A percentile compares a stretch with the other conserved stretches of the same genome.
Conservation (phyloP, 1,284 basidiomycete species). For the Rhodotorula sp. region DNA sequence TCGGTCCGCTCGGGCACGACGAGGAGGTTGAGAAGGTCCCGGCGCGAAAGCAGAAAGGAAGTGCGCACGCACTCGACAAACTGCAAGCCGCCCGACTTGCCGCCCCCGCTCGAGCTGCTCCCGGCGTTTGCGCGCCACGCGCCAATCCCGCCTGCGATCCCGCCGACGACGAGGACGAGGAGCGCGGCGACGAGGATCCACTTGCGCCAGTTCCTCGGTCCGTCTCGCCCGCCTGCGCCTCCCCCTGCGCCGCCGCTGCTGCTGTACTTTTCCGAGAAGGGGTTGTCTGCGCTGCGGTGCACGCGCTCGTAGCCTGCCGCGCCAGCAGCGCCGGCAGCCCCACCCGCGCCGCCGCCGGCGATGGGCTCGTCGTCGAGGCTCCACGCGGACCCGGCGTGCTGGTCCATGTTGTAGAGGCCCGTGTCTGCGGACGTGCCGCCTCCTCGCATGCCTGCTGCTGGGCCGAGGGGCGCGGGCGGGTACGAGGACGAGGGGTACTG, state of each 20-base stretch:
- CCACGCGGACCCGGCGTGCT: conserved; percentile 9
- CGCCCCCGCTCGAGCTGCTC: conserved; percentile 6
- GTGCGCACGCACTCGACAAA: conserved; percentile 1
- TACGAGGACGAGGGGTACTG: neutral
- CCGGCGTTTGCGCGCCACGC: conserved; percentile 21
- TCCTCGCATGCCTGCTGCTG: neutral
- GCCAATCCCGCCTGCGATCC: conserved; percentile 27
- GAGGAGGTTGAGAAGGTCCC: no score
- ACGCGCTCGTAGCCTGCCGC: neutral
- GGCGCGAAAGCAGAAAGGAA: no score
- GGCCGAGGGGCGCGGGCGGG: neutral
- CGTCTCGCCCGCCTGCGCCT: no score
- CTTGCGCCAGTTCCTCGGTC: conserved; percentile 6
- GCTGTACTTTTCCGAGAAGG: conserved; percentile 18
- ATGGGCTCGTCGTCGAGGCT: conserved; percentile 12
- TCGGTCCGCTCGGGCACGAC: no score
- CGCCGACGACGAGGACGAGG: conserved; percentile 7
- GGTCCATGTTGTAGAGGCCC: neutral
- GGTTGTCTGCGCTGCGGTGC: conserved; percentile 19
- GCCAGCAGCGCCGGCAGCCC: no score
- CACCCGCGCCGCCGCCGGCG: neutral
- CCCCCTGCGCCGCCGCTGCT: neutral
- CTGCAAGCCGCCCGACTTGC: conserved; percentile 15
- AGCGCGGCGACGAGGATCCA: conserved; percentile 2
- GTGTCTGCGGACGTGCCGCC: neutral